Conservation (phyloP, 202 grass and related monocot species). For the Zoysia matrella region DNA sequence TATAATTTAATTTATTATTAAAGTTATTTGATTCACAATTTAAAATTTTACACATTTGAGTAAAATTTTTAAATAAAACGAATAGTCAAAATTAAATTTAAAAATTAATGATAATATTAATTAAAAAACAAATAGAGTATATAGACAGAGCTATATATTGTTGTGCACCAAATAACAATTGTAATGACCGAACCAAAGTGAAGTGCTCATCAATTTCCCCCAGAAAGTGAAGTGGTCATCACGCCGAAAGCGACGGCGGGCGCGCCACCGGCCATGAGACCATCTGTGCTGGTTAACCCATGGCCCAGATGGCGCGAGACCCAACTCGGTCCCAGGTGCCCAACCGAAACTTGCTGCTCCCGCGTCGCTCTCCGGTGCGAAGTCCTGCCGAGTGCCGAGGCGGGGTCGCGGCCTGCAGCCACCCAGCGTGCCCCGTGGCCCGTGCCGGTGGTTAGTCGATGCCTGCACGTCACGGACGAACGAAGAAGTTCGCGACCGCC, state of each 20-base stretch:
- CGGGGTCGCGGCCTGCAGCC: too few species aligned
- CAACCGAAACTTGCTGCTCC: conserved; percentile 28
- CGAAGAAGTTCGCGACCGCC: not conserved
- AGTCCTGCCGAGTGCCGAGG: conserved; percentile 15
- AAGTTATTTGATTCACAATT: too few species aligned
- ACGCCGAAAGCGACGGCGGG: conserved; percentile 15
- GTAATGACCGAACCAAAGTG: not conserved
- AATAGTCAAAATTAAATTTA: too few species aligned
- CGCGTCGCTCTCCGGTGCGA: conserved; percentile 49
- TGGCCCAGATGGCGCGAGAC: not conserved
- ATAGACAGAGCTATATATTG: too few species aligned
- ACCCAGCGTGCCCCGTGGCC: not conserved
- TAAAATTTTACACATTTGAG: too few species aligned
- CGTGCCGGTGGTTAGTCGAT: conserved; percentile 25
- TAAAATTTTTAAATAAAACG: too few species aligned
- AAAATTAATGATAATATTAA: too few species aligned
- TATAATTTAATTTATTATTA: too few species aligned
- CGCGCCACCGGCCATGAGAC: not conserved
- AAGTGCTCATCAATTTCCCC: not conserved
- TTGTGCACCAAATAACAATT: too few species aligned
- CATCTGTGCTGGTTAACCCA: not conserved
- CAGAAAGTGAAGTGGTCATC: not conserved
- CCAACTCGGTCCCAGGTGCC: not conserved
- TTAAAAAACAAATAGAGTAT: too few species aligned
- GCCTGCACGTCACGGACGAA: not conserved